Conservation (phyloP, 1,284 basidiomycete species). For the Cryptococcus sp. region DNA sequence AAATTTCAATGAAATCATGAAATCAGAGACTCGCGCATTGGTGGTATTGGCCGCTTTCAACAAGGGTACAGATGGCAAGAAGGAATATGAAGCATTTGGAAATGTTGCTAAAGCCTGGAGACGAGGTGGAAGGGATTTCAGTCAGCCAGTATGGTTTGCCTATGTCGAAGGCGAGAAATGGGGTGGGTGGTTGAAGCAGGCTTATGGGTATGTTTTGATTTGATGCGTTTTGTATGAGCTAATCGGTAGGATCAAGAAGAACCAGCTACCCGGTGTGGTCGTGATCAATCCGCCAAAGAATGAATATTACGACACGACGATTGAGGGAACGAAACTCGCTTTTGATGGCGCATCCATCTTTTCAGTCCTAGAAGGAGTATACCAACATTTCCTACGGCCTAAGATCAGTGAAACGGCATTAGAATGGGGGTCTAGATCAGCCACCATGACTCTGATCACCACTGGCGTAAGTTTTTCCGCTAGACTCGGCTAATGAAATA, state of each 20-base stretch:
- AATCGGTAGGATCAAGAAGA: conserved; percentile 38
- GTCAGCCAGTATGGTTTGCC: conserved; percentile 68
- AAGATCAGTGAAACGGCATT: conserved; percentile 49
- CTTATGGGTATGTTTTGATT: conserved; percentile 59
- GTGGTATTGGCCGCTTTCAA: conserved; percentile 64
- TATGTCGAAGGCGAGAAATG: conserved; percentile 79
- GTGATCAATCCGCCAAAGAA: conserved; percentile 74
- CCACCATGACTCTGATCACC: conserved; percentile 27
- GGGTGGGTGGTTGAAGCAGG: conserved; percentile 79
- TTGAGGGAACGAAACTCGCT: conserved; percentile 62
- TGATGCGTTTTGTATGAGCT: background rate
- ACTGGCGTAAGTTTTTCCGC: conserved; percentile 15
- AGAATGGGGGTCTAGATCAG: conserved; percentile 40
- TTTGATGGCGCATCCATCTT: conserved; percentile 61
- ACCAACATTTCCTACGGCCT: conserved; percentile 55
- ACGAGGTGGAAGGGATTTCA: conserved; percentile 39
- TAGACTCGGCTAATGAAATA: conserved; percentile 9
- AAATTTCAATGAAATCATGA: conserved; percentile 77
- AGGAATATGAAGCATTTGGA: conserved; percentile 53
- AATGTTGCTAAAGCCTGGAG: conserved; percentile 65
- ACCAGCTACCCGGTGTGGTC: conserved; percentile 58
- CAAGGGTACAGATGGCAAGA: conserved; percentile 44
- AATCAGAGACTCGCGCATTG: conserved; percentile 61
- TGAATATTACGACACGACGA: conserved; percentile 54
- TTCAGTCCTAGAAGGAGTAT: conserved; percentile 65